These are phyloP conservation scores for Chrysosporium keratinophilum DNA, from an alignment of 2,329 filamentous ascomycete genomes.

Conservation along the genomic window DNA sequence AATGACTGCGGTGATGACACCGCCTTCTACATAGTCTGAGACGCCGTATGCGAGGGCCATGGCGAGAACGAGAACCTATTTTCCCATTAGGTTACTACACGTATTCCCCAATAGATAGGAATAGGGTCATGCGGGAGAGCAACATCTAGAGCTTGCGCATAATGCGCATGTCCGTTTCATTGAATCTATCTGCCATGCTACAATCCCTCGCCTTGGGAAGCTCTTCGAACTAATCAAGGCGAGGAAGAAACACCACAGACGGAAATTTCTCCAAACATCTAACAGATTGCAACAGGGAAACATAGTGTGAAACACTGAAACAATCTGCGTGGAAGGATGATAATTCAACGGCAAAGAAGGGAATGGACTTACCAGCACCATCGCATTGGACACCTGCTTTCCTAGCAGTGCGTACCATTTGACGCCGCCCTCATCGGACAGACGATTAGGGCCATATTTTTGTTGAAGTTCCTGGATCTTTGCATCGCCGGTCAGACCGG, in stretches of 20 bases:
- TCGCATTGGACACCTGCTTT: constrained; percentile 46
- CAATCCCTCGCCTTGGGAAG: background rate
- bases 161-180: background rate
- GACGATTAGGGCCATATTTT: constrained; percentile 43
- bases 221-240: background rate
- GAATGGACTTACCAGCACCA: constrained; percentile 40
- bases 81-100: constrained; percentile 14
- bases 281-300: background rate
- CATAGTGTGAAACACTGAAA: background rate
- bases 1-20: constrained; percentile 50
- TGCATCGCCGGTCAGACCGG: constrained; percentile 35
- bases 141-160: background rate
- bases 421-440: constrained; percentile 38
- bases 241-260: constrained; percentile 4
- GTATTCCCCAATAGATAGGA: background rate
- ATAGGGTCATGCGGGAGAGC: background rate
- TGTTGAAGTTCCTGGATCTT: constrained; percentile 37
- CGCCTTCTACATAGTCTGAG: constrained; percentile 48
- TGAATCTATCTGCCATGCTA: constrained; percentile 9
- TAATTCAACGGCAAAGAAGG: background rate
- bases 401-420: constrained; percentile 42
- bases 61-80: constrained; percentile 61
- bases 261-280: background rate
- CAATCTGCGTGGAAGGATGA: background rate
- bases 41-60: constrained; percentile 54